A percentile compares a stretch with the other conserved stretches of the same genome.
These are phyloP conservation scores for Boeremia lycopersici DNA, from an alignment of 2,329 filamentous ascomycete species.

Conservation along the genomic window DNA sequence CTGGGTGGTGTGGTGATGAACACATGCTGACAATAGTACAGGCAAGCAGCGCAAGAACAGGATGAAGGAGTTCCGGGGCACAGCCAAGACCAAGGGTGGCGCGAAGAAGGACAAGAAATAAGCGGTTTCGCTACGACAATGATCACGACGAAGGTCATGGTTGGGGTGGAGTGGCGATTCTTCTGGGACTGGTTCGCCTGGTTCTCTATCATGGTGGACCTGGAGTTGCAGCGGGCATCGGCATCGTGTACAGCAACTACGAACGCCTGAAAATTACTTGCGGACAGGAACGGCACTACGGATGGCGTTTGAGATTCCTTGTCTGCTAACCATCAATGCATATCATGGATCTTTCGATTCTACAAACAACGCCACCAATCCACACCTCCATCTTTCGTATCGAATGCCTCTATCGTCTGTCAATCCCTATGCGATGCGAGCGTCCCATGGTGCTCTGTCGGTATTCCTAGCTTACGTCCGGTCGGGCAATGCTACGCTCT, in stretches of 20 bases:
- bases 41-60: conserved; percentile 99
- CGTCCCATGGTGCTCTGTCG: background rate
- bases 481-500: background rate
- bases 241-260: conserved; percentile 47
- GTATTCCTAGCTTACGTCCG: background rate
- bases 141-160: conserved; percentile 39
- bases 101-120: conserved; percentile 84
- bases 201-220: conserved; percentile 41
- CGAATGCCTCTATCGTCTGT: background rate
- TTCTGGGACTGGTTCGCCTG: conserved; percentile 41
- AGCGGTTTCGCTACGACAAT: conserved; percentile 38
- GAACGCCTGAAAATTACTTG: conserved; percentile 48
- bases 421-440: background rate
- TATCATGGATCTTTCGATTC: conserved; percentile 47
- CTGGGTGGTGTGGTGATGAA: conserved; percentile 18
- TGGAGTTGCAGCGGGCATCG: conserved; percentile 45
- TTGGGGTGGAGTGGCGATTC: conserved; percentile 40
- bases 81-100: conserved; percentile 96
- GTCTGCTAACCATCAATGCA: conserved; percentile 49
- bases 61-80: conserved; percentile 97
- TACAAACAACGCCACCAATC: conserved; percentile 13
- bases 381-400: background rate
- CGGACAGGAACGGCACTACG: conserved; percentile 45
- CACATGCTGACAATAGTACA: conserved; percentile 55
- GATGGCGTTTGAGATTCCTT: conserved; percentile 49